phyloP scores from a whole-genome alignment of 2,329 filamentous ascomycete species.

The Penicillium hordei region DNA sequence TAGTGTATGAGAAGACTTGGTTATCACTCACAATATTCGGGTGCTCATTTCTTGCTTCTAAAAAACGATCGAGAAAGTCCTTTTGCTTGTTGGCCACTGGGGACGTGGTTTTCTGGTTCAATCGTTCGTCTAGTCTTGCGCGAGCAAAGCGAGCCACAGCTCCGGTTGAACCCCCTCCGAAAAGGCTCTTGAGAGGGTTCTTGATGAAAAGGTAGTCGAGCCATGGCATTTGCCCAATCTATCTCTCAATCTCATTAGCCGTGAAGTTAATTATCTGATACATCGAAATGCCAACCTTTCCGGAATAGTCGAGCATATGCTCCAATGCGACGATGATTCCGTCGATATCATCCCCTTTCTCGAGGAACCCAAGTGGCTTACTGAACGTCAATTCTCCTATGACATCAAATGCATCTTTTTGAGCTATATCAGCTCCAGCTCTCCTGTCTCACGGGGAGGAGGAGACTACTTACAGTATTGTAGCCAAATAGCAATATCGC shows the following conservation, averaged over 20 bases:
- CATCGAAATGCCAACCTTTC: conserved; percentile 12
- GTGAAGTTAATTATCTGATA: background rate
- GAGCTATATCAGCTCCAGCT: background rate
- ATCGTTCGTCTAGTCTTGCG: conserved; percentile 21
- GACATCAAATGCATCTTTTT: conserved; percentile 36
- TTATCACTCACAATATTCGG: conserved; percentile 28
- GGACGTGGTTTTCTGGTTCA: conserved; percentile 4
- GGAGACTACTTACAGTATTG: conserved; percentile 28
- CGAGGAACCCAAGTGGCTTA: conserved; percentile 36
- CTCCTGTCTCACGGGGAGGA: background rate
- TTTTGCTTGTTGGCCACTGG: background rate
- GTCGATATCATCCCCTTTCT: conserved; percentile 34
- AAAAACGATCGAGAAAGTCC: conserved; percentile 34
- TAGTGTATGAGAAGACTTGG: conserved; percentile 29
- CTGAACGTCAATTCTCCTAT: conserved; percentile 40
- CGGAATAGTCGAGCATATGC: conserved; percentile 29
- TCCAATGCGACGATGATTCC: conserved; percentile 33
- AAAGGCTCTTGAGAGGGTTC: conserved; percentile 29
- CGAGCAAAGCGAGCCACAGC: conserved; percentile 26
- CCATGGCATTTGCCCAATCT: conserved; percentile 39
- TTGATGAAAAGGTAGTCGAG: conserved; percentile 38
- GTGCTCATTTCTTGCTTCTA: conserved; percentile 28
- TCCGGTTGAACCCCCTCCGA: conserved; percentile 20
- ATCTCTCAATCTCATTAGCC: background rate
- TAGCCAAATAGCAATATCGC: conserved; percentile 35